These are phyloP conservation scores for Apostasia ramifera DNA, from an alignment of 106 monocot species.

Conservation along the genomic window DNA sequence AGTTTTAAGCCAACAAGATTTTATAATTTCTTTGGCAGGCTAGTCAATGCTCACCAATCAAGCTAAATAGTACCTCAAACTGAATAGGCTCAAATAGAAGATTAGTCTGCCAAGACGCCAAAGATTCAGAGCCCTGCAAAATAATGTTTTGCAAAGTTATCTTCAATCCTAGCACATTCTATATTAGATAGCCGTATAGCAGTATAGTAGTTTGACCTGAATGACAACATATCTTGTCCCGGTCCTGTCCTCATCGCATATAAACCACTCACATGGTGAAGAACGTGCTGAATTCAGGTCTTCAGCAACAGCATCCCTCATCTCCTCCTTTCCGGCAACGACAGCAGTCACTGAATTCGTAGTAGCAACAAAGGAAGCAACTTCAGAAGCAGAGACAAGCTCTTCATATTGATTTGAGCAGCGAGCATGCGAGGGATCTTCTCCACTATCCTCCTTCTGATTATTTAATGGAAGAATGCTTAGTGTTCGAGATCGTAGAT, in stretches of 20 bases:
- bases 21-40: too few relatives aligned
- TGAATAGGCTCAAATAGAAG: slow-evolving; percentile 87
- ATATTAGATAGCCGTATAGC: not conserved
- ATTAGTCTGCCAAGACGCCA: slow-evolving; percentile 93
- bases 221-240: slow-evolving; percentile 71
- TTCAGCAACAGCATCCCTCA: slow-evolving; percentile 62
- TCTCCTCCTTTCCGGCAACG: slow-evolving; percentile 72
- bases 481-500: slow-evolving; percentile 35
- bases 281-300: slow-evolving; percentile 64
- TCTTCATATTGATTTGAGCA: slow-evolving; percentile 3
- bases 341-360: slow-evolving; percentile 81
- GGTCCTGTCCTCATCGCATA: slow-evolving; percentile 64
- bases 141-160: not conserved
- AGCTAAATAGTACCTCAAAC: slow-evolving; percentile 52
- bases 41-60: too few relatives aligned
- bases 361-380: slow-evolving; percentile 49
- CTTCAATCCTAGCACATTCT: not conserved
- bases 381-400: not conserved
- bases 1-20: too few relatives aligned
- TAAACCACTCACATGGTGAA: slow-evolving; percentile 93
- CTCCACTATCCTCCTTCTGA: not conserved
- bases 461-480: slow-evolving; percentile 31
- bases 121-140: slow-evolving; percentile 80
- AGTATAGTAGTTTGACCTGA: slow-evolving; percentile 56
- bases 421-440: not conserved